Evolutionary conservation across 331 rosid species (phyloP).

Genomic region (Rosa hybrid): DNA sequence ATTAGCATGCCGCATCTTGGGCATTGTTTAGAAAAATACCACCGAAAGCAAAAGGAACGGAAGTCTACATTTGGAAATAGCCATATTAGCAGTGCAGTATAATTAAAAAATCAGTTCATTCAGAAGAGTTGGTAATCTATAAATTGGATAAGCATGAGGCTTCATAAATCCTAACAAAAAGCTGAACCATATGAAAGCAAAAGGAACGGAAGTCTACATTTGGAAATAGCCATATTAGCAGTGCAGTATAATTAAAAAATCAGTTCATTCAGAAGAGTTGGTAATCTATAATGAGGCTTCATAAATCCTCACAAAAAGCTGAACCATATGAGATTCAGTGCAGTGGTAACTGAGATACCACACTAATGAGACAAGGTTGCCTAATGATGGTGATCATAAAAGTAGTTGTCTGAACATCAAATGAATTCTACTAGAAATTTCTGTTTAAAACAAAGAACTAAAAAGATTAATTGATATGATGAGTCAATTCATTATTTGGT

Average conservation of each 20-base stretch:
- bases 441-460: neutral
- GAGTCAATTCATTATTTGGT: neutral
- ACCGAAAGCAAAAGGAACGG: neutral
- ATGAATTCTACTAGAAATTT: neutral
- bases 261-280: neutral
- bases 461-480: neutral
- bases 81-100: neutral
- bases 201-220: neutral
- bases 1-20: neutral
- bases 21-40: neutral
- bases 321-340: neutral
- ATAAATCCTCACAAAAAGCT: neutral
- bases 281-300: neutral
- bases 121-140: neutral
- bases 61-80: neutral
- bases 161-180: neutral
- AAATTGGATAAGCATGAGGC: neutral
- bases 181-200: neutral
- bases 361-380: neutral
- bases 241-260: neutral
- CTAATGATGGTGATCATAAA: neutral
- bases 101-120: neutral
- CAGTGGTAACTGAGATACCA: neutral
- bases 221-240: too few species aligned
- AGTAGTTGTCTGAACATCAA: neutral